Evolutionary conservation across 2,329 filamentous ascomycete genomes (phyloP).

Genomic region (Domatiomyces catenatus): DNA sequence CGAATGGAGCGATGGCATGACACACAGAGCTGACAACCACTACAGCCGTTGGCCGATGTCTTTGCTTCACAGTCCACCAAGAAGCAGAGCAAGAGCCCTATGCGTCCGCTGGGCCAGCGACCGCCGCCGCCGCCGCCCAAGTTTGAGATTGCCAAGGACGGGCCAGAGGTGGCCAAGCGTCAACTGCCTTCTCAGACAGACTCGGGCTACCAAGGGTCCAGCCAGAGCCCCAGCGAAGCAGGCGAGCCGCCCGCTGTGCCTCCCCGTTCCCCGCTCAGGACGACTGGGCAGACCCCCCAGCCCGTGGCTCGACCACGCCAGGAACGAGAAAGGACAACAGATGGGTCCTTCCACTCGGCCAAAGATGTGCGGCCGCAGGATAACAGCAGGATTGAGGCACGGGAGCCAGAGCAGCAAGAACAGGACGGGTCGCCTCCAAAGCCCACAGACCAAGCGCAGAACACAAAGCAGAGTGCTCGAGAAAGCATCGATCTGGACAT

Average conservation of each 20-base stretch:
- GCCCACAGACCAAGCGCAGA: slow-evolving; percentile 6
- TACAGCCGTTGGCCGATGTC: slow-evolving; percentile 33
- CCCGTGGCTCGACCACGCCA: neutral
- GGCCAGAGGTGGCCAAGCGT: slow-evolving; percentile 20
- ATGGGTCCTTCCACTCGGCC: slow-evolving; percentile 34
- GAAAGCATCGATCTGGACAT: slow-evolving; percentile 19
- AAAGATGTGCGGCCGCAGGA: slow-evolving; percentile 11
- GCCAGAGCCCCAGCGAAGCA: slow-evolving; percentile 27
- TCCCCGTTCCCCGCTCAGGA: neutral
- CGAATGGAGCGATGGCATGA: slow-evolving; percentile 6
- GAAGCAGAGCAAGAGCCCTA: slow-evolving; percentile 18
- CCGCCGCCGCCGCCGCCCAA: slow-evolving; percentile 18
- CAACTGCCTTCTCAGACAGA: slow-evolving; percentile 28
- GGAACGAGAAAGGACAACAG: slow-evolving; percentile 26
- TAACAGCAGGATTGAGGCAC: neutral
- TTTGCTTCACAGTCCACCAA: slow-evolving; percentile 28
- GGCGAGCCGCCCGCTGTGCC: slow-evolving; percentile 12
- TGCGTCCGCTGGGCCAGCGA: slow-evolving; percentile 22
- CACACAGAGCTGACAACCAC: neutral
- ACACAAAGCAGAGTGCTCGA: neutral
- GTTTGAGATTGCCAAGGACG: slow-evolving; percentile 17
- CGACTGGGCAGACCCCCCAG: slow-evolving; percentile 4
- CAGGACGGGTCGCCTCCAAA: slow-evolving; percentile 5
- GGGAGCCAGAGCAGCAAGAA: slow-evolving; percentile 2
- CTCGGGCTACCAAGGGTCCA: slow-evolving; percentile 34